phyloP scores from a whole-genome alignment of 495 filamentous ascomycete genomes.

The Podospora pseudoanserina region DNA sequence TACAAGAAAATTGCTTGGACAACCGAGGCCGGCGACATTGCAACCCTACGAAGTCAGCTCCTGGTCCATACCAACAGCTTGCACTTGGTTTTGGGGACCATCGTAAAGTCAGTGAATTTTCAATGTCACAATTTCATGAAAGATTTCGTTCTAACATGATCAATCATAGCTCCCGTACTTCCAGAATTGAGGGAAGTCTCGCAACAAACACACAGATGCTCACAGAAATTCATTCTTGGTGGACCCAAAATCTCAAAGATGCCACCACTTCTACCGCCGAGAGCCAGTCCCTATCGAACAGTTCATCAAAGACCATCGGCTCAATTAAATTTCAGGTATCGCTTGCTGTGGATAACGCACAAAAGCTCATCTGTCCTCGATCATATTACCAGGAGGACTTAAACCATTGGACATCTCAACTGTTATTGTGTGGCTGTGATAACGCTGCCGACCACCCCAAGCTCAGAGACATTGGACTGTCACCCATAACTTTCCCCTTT shows the following conservation, averaged over 20 bases:
- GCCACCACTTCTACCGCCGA: not conserved
- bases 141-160: not conserved
- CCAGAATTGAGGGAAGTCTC: conserved; percentile 9
- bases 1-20: conserved; percentile 24
- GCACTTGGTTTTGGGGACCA: conserved; percentile 15
- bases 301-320: not conserved
- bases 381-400: conserved; percentile 6
- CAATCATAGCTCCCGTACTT: conserved; percentile 5
- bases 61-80: conserved; percentile 22
- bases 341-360: not conserved
- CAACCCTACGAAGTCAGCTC: conserved; percentile 18
- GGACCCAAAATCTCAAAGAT: conserved; percentile 11
- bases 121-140: not conserved
- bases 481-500: conserved; percentile 11
- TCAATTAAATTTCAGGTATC: not conserved
- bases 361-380: not conserved
- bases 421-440: conserved; percentile 4
- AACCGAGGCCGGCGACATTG: conserved; percentile 19
- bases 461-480: conserved; percentile 10
- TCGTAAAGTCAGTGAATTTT: conserved; percentile 13
- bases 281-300: not conserved
- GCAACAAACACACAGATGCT: conserved; percentile 1
- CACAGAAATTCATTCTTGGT: conserved; percentile 13
- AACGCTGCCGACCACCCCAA: not conserved
- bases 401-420: not conserved